These are phyloP conservation scores for Xanthoconium purpureum DNA, from an alignment of 768 basidiomycete genomes.

Conservation along the genomic window DNA sequence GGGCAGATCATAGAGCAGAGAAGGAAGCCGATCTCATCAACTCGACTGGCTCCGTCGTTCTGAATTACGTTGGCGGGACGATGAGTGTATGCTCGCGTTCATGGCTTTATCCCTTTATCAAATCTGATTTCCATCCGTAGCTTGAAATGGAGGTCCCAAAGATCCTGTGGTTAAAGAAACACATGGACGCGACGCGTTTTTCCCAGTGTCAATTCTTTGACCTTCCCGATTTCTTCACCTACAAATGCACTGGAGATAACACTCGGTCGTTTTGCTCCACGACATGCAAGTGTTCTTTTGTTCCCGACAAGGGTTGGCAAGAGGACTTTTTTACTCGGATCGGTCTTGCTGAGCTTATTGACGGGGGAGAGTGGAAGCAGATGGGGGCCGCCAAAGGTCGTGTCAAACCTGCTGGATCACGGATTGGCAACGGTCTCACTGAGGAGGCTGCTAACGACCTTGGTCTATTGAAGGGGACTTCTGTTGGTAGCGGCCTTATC, in stretches of 20 bases:
- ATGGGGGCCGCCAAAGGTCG: conserved; percentile 66
- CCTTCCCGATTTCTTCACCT: conserved; percentile 94
- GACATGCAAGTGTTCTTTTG: conserved; percentile 94
- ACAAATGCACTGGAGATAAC: conserved; percentile 74
- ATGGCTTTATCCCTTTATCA: not conserved
- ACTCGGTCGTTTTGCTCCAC: conserved; percentile 87
- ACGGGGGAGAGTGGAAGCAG: conserved; percentile 62
- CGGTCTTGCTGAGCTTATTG: conserved; percentile 68
- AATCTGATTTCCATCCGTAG: conserved; percentile 37
- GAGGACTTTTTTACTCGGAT: conserved; percentile 82
- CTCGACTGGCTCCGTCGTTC: conserved; percentile 72
- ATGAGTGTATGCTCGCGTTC: conserved; percentile 69
- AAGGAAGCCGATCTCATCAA: conserved; percentile 92
- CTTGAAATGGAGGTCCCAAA: conserved; percentile 99
- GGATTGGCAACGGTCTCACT: conserved; percentile 81
- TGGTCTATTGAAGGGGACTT: conserved; percentile 79
- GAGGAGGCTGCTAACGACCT: conserved; percentile 78
- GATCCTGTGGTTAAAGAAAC: conserved; percentile 91
- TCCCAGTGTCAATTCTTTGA: conserved; percentile 80
- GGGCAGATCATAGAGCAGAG: conserved; percentile 96
- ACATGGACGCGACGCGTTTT: conserved; percentile 75
- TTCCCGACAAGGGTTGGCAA: conserved; percentile 88
- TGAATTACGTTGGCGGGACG: conserved; percentile 93
- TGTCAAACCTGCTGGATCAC: conserved; percentile 77
- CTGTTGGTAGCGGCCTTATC: conserved; percentile 92